phyloP scores from a whole-genome alignment of 2,329 filamentous ascomycete species.

The Talaromyces sp. region DNA sequence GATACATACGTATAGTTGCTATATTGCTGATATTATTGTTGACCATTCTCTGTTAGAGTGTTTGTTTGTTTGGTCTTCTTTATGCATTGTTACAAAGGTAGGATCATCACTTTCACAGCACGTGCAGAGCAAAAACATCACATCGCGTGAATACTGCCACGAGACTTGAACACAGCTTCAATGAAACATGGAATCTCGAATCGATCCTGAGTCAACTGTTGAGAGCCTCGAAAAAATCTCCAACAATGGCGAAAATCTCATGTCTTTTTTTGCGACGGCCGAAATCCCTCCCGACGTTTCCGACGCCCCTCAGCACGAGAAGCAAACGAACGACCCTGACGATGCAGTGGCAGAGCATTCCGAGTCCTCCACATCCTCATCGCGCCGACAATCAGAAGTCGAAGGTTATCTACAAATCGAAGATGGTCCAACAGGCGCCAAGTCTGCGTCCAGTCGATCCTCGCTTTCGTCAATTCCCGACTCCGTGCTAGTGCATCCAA shows the following conservation, averaged over 20 bases:
- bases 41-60: neutral
- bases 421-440: neutral
- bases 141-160: neutral
- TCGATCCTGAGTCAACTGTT: neutral
- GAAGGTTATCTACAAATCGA: slow-evolving; percentile 5
- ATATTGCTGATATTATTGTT: neutral
- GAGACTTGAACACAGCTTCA: neutral
- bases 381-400: slow-evolving; percentile 10
- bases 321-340: neutral
- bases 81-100: neutral
- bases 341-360: slow-evolving; percentile 2
- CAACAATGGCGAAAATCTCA: neutral
- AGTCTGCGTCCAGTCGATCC: slow-evolving; percentile 35
- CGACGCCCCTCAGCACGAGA: slow-evolving; percentile 2
- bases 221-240: neutral
- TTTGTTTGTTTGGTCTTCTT: neutral
- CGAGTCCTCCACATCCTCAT: slow-evolving; percentile 9
- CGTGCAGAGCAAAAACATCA: neutral
- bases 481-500: slow-evolving; percentile 35
- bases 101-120: neutral
- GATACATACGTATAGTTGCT: neutral
- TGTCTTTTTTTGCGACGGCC: slow-evolving; percentile 12
- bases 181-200: neutral
- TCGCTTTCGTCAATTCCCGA: slow-evolving; percentile 42
- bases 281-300: slow-evolving; percentile 16